Percentiles rank a stretch among this genome's conserved stretches.
Conservation (phyloP, 2,329 filamentous ascomycete species). For the Pseudogymnoascus sp. region DNA sequence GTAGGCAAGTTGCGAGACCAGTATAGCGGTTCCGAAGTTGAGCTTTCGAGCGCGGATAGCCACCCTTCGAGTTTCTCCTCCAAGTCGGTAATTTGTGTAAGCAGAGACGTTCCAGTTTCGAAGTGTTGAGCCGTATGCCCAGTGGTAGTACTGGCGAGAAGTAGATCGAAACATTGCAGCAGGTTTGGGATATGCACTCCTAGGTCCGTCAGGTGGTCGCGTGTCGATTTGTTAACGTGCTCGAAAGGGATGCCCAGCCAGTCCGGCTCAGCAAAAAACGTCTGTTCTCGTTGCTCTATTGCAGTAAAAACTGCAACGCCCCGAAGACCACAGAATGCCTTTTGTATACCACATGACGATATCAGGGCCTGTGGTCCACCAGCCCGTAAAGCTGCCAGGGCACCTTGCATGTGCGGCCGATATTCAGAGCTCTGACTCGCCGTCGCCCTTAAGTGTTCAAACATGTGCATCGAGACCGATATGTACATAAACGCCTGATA, state of each 20-base stretch:
- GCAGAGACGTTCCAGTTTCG: neutral
- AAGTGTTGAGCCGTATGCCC: neutral
- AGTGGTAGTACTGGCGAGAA: neutral
- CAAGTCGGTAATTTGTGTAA: neutral
- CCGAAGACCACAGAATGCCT: neutral
- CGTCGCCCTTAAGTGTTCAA: neutral
- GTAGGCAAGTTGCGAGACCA: neutral
- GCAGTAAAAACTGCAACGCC: neutral
- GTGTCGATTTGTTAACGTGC: neutral
- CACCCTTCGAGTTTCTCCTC: neutral
- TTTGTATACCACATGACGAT: neutral
- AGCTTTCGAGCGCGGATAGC: neutral
- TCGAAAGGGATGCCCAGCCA: neutral
- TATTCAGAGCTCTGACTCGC: neutral
- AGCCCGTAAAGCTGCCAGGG: neutral
- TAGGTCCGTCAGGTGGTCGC: neutral
- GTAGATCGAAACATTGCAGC: neutral
- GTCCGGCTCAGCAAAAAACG: neutral
- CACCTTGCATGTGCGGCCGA: neutral
- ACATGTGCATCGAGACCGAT: neutral
- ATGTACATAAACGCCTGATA: neutral
- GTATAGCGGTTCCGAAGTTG: neutral
- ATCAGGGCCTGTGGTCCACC: neutral
- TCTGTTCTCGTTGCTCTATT: neutral
- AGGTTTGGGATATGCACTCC: neutral